Base-by-base conservation (phyloP, 148 eudicot species). In the Vaccinium corymbosum region DNA sequence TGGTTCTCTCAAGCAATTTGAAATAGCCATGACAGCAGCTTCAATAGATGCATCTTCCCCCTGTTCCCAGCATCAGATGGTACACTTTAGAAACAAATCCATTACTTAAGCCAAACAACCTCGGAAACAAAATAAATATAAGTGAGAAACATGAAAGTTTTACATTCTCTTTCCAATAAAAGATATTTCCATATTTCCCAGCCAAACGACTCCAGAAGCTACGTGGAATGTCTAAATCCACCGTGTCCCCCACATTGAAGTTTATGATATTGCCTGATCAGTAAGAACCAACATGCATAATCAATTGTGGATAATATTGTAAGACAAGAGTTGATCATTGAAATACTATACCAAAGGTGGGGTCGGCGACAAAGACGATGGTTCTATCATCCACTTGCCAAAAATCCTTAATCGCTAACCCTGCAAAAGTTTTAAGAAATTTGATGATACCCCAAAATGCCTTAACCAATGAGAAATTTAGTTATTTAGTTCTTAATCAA, bases 161-260 rank as follows among this genome's bases (percentile, higher is more conserved):
- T 73, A 92, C 98, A 92, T 95, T 93, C 76, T 95, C 98, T 90
- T 96, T 96, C 98, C 98, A 96, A 83, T 94, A 96, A 81, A 96
- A 96, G 20, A 96, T 88, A 86, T 96, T 96, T 61, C 98, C 98
- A 75, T 96, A 96, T 85, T 91, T 92, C 77, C 98, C 98, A 1
- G 95, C 98, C 90, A 96, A 87, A 72, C 97, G 98, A 85, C 93
- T 93, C 98, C 98, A 96, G 84, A 96, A 96, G 93, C 93, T 94
- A 74, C 93, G 97, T 42, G 98, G 98, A 81, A 94, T 84, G 64
- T 96, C 97, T 73, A 96, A 85, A 86, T 96, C 98, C 56, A 94
- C 97, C 27, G 86, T 83, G 78, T 86, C 92, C 15, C 98, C 98
- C 85, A 96, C 98, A 57, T 96, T 96, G 86, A 96, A 94, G 84